Percentiles rank a stretch among this genome's conserved stretches.
phyloP scores from a whole-genome alignment of 176 grass and related monocot species.

The Leersia perrieri region DNA sequence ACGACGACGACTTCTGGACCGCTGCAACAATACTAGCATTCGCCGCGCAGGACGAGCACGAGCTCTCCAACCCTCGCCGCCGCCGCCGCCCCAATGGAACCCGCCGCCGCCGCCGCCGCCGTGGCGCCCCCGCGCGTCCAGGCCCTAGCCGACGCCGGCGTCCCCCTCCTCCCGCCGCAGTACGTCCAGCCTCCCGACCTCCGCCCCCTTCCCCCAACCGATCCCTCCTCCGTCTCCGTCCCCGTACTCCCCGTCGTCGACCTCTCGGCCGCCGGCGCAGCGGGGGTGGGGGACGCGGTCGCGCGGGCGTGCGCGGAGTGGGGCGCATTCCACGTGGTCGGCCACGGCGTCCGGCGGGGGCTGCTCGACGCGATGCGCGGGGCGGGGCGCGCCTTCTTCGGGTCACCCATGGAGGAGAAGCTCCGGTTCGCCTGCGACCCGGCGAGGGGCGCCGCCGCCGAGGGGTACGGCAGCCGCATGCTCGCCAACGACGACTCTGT shows the following conservation, averaged over 20 bases:
- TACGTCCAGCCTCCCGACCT: conserved; percentile 67
- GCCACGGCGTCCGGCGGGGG: conserved; percentile 36
- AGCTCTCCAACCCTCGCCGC: too few species aligned
- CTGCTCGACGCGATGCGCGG: conserved; percentile 61
- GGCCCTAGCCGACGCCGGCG: conserved; percentile 50
- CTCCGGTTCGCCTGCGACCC: conserved; percentile 70
- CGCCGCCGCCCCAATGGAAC: conserved; percentile 46
- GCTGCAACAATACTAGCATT: too few species aligned
- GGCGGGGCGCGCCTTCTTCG: conserved; percentile 59
- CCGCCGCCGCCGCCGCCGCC: conserved; percentile 25
- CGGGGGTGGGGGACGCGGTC: conserved; percentile 24
- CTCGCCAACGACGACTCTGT: conserved; percentile 79
- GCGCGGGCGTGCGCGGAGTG: conserved; percentile 52
- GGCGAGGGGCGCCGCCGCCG: conserved; percentile 48
- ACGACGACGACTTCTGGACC: too few species aligned
- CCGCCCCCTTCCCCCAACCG: not conserved
- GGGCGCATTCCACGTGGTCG: conserved; percentile 80
- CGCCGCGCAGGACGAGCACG: too few species aligned
- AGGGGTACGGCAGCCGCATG: conserved; percentile 93
- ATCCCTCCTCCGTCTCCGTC: conserved; percentile 19
- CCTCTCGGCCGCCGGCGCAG: conserved; percentile 34
- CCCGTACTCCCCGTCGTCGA: conserved; percentile 63
- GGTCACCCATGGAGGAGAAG: conserved; percentile 59
- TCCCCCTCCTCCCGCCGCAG: conserved; percentile 48
- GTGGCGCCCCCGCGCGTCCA: conserved; percentile 63